Base-by-base conservation (phyloP, 305 asterid species). In the Plantago lanceolata region DNA sequence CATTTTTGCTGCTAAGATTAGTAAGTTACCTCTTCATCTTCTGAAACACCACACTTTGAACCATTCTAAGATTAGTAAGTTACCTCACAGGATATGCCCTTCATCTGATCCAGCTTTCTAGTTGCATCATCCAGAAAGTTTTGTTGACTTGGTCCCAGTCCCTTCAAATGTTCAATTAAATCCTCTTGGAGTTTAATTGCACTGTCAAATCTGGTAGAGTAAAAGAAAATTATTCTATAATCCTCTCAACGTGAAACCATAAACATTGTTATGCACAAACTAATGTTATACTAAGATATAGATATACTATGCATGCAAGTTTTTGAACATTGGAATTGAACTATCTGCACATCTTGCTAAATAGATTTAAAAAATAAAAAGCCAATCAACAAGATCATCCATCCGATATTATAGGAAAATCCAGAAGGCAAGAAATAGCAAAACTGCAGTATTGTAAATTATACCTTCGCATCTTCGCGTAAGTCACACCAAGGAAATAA, bases 161-260 rank as follows among this genome's bases (percentile, higher is more conserved):
- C 59, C 5, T 26, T 9, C 9, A 26, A 26, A 1, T 35, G 8
- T 26, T 54, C 5, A 26, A 54, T 9, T 5, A 54, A 9, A 19
- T 24, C 5, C 59, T 13, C 8, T 26, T 54, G 40, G 16, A 13
- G 16, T 54, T 24, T 12, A 5, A 54, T 54, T 26, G 59, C 59
- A 13, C 0, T 2, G 6, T 14, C 40, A 26, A 13, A 54, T 18
- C 43, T 54, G 59, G 59, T 26, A 24, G 1, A 5, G 9, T 17
- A 54, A 21, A 54, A 11, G 8, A 24, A 26, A 54, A 24, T 18
- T 6, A 54, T 15, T 33, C 5, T 7, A 4, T 20, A 24, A 1
- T 54, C 24, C 4, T 24, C 59, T 13, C 59, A 54, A 54, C 14
- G 40, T 52, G 35, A 52, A 21, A 54, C 40, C 59, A 26, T 54